These are phyloP conservation scores for Amylocarpus encephaloides DNA, from an alignment of 2,329 filamentous ascomycete genomes.

Conservation along the genomic window DNA sequence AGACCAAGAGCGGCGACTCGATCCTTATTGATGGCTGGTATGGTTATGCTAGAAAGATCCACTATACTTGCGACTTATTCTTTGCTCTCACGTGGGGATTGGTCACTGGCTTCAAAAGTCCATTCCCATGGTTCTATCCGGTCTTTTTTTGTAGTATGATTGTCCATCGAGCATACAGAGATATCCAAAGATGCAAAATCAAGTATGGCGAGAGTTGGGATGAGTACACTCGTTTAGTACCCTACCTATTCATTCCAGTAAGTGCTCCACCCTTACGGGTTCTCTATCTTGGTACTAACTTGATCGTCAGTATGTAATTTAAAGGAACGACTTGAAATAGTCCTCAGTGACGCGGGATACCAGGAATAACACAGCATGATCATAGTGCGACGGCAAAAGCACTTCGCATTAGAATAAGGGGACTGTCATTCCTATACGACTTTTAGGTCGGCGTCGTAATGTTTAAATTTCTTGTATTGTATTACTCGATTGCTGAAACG, in stretches of 20 bases:
- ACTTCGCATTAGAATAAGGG: no score
- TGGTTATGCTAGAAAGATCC: slow-evolving; percentile 69
- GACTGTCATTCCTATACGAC: no score
- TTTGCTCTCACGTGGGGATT: slow-evolving; percentile 71
- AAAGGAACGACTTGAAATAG: background rate
- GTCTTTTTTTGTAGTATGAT: slow-evolving; percentile 76
- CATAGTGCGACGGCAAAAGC: no score
- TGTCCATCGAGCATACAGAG: slow-evolving; percentile 64
- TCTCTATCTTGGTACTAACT: background rate
- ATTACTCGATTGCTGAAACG: no score
- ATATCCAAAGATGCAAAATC: slow-evolving; percentile 64
- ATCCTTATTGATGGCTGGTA: slow-evolving; percentile 86
- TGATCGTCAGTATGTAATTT: background rate
- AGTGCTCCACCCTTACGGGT: slow-evolving; percentile 14
- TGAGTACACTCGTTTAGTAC: slow-evolving; percentile 71
- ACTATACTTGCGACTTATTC: slow-evolving; percentile 68
- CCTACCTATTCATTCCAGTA: slow-evolving; percentile 73
- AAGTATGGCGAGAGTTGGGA: slow-evolving; percentile 78
- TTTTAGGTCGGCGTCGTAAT: no score
- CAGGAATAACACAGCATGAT: no score
- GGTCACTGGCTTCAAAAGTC: slow-evolving; percentile 69
- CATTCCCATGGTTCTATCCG: slow-evolving; percentile 83
- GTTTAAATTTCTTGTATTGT: no score
- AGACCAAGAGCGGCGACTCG: slow-evolving; percentile 64
- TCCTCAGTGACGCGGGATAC: no score